Evolutionary conservation across 306 rosid genomes (phyloP), one percentile per base, ranked within the genome.

Genomic region (Psophocarpus tetragonolobus): DNA sequence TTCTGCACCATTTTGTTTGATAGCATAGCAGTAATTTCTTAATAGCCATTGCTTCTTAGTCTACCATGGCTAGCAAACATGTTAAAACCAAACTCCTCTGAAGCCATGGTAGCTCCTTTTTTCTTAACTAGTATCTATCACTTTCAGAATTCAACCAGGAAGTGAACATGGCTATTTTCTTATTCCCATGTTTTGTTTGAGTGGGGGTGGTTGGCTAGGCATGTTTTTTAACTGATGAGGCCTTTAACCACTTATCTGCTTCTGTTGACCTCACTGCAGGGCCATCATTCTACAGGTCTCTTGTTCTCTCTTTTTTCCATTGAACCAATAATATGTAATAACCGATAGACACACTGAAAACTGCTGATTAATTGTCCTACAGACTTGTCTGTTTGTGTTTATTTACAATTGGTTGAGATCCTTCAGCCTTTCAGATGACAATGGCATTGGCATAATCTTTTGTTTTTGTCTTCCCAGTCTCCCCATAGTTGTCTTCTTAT

Each of bases 401-500:
- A 20, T 45, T 17, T 60, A 30, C 20, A 62, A 56, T 45, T 79
- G 70, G 71, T 83, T 36, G 67, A 68, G 64, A 56, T 29, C 70
- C 72, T 45, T 57, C 68, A 48, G 17, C 33, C 39, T 72, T 72
- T 57, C 73, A 14, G 51, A 62, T 35, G 17, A 47, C 36, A 21
- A 73, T 73, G 36, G 38, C 68, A 32, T 23, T 65, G 58, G 42
- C 68, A 27, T n/a, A 62, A 38, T 75, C 69, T 61, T 45, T 53
- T 30, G 15, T 33, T 42, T 42, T 42, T 42, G 38, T 33, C 5
- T 41, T 81, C 60, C 56, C 45, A 33, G 17, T 38, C 21, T 56
- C 14, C 33, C n/a, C 26, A 36, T 68, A 13, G 70, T 76, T 71
- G 36, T 41, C 21, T 24, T 39, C 14, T 15, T 27, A 13, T 18